Conservation (phyloP, 495 filamentous ascomycete genomes). For the Penicillium steckii region DNA sequence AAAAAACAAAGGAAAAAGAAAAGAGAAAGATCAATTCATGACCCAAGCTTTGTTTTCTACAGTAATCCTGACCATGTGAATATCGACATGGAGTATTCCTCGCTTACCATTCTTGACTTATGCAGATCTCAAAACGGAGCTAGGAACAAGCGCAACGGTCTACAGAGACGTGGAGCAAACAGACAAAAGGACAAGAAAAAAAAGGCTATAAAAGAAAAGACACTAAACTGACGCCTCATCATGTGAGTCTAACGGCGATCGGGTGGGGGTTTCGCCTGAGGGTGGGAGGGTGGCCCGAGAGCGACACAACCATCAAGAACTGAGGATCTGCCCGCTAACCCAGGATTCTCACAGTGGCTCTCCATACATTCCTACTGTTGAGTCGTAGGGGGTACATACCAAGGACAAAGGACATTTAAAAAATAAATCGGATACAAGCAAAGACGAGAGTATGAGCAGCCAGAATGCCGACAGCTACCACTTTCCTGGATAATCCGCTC, state of each 20-base stretch:
- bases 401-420: neutral
- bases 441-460: constrained; percentile 5
- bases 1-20: neutral
- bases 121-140: constrained; percentile 7
- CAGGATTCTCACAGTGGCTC: neutral
- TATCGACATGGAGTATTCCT: constrained; percentile 1
- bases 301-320: neutral
- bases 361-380: neutral
- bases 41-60: neutral
- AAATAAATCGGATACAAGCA: too few species aligned
- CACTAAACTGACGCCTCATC: neutral
- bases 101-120: constrained; percentile 4
- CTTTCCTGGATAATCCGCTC: constrained; percentile 67
- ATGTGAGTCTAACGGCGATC: constrained; percentile 1
- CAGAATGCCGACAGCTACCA: constrained; percentile 30
- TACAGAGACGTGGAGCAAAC: neutral
- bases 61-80: constrained; percentile 7
- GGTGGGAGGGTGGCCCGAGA: neutral
- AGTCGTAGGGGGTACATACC: too few species aligned
- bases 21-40: too few species aligned
- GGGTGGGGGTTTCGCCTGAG: neutral
- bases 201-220: neutral
- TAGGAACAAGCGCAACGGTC: constrained; percentile 1
- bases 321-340: neutral
- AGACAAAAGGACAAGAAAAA: neutral